Base-by-base conservation (phyloP, 306 rosid species). In the Dalbergia cochinchinensis region DNA sequence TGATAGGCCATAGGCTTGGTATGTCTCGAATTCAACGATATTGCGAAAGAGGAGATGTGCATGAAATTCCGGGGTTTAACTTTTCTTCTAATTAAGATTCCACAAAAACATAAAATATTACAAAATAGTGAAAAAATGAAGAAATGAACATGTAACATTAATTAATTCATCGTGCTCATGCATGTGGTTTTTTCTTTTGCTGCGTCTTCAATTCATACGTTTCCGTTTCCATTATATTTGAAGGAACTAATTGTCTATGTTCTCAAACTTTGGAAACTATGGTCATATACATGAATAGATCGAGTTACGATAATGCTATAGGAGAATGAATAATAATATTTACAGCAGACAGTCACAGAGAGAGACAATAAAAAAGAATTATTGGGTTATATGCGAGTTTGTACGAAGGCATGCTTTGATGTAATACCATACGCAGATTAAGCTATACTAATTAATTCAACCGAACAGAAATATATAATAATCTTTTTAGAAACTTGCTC, bases 11-110 rank as follows among this genome's bases (percentile, higher is more conserved):
- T 42, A 33, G 39, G n/a, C 82, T 39, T 37, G 19, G 11, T 6
- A 37, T 55, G 39, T 62, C 78, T 76, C 59, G 61, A 61, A 69
- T 76, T 76, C 67, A 61, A 39, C 61, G 82, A 82, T 69, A 31
- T 68, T 50, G 77, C 59, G 50, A 82, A 74, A 76, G 48, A 66
- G 61, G 44, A 69, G 47, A 54, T 73, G 48, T 37, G 77, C 81
- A 61, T 37, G 80, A 78, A 83, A 83, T 73, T 67, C 42, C 65
- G 79, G 79, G 37, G 51, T 69, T 82, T 76, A 69, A 86, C 13
- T 83, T 85, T 60, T 39, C 34, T 58, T 15, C 67, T 42, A 67
- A 65, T 65, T 20, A 65, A 65, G 57, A 42, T 55, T 50, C 11
- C 35, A 12, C 7, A 1, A 26, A 22, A 31, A 50, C n/a, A 42